Evolutionary conservation across 495 filamentous ascomycete species (phyloP), one percentile per base, ranked within the genome.

Genomic region (Aspergillus conjunctus): DNA sequence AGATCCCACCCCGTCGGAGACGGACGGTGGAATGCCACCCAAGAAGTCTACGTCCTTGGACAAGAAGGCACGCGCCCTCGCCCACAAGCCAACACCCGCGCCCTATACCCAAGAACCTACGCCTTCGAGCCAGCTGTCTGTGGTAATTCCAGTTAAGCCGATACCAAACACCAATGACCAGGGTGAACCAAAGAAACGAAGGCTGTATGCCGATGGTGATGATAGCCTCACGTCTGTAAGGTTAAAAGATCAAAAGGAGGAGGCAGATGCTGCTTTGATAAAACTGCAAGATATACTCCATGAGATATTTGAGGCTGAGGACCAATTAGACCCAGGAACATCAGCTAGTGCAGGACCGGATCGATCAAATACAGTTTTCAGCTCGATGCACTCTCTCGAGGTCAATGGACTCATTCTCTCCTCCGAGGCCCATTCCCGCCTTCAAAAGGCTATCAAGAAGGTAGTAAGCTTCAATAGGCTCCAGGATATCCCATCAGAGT

Each of bases 281-380:
- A 85, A 86, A 37, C 71, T 97, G 14, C 84, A 85, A 51, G 79
- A 85, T 18, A 80, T 89, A 39, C 72, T 96, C 2, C 80, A 87
- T 53, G 83, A 89, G 21, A 82, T 93, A 20, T 93, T 95, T 67
- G 84, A 90, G 60, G 87, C 90, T 1, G 91, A 96, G 68, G 87
- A 92, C 64, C 80, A 86, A 39, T 73, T 81, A 58, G 82, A 85
- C 66, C 71, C 75, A 37, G 84, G 81, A 58, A 77, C 62, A 48
- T 75, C 70, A 12, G 67, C 67, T 33, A 66, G 67, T 44, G 72
- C 76, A 9, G 59, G 71, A 20, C 31, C 68, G 3, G 73, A 78
- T 53, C 68, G 56, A 33, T 52, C 75, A 34, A 75, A 70, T 12
- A 64, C 76, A 7, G 65, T 79, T 12, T 87, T 88, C 60, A 68